Evolutionary conservation across 192 early-diverging fungal genomes (phyloP), one percentile per base, ranked within the genome.

Genomic region (Fimicolochytrium jonesii): DNA sequence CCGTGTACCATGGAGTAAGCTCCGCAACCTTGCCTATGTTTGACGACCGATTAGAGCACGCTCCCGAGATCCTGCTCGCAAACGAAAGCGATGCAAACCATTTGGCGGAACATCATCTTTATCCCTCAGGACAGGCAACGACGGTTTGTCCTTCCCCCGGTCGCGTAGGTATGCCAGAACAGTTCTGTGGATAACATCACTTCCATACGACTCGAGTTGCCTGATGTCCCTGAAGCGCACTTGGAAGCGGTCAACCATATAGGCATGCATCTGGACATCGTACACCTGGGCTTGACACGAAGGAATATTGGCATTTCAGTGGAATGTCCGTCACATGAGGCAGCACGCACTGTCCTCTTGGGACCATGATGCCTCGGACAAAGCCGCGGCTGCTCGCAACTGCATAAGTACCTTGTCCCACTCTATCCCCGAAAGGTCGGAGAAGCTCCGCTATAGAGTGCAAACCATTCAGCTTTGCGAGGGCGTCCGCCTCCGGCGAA

Each of bases 1-100:
- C 61, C 11, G 81, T 61, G 73, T 93, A 97, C 93, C 93, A 95
- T 17, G 95, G 95, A 15, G 88, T 86, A 7, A 87, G 48, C 6
- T 77, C 66, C 42, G 84, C 81, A 13, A 81, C 36, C 18, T 67
- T 59, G 10, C 68, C 79, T 85, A n/a, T n/a, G n/a, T n/a, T n/a
- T n/a, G n/a, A n/a, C n/a, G n/a, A n/a, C n/a, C n/a, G n/a, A n/a
- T n/a, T n/a, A n/a, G n/a, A n/a, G n/a, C n/a, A n/a, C n/a, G n/a
- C n/a, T n/a, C n/a, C n/a, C n/a, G n/a, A n/a, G n/a, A n/a, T n/a
- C n/a, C n/a, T n/a, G n/a, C n/a, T n/a, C n/a, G n/a, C n/a, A n/a
- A n/a, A n/a, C n/a, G n/a, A n/a, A n/a, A n/a, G n/a, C n/a, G n/a
- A n/a, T n/a, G n/a, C n/a, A n/a, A n/a, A n/a, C n/a, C n/a, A n/a